Evolutionary conservation across 495 filamentous ascomycete species (phyloP), one percentile per base, ranked within the genome.

Genomic region (Beverwykella pulmonaria): DNA sequence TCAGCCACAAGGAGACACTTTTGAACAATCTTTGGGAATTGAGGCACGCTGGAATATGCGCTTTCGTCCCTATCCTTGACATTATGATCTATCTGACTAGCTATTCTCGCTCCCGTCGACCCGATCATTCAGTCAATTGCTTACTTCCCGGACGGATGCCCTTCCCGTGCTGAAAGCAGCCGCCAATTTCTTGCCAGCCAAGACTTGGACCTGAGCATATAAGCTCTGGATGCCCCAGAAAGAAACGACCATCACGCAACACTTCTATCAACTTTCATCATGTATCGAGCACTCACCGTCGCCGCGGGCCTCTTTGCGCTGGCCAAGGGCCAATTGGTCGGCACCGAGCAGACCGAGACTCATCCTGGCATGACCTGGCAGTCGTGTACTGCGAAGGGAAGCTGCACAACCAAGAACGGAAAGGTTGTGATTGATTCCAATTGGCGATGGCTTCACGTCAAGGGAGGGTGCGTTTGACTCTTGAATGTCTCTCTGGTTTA

Each of bases 331-430:
- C 74, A 76, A 61, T 57, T 69, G 49, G 71, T 66, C 39, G 74
- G 74, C 53, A 75, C 71, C 6, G 50, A 71, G 36, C 76, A 75
- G 30, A 71, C 81, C 1, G 84, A 87, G 71, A 79, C 77, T 29
- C 83, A 85, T 59, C 84, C 84, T 10, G 70, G 73, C 54, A 69
- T 87, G 44, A 75, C 68, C 1, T 82, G 82, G 20, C 81, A 81
- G 66, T 62, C 75, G 41, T 87, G 84, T 75, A 83, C 79, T n/a
- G 74, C 72, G 8, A 73, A 70, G 19, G 77, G 76, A 25, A 81
- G 82, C 22, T 86, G 83, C 72, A 76, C 74, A 32, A 75, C 71
- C 49, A 70, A 78, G 56, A 75, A 76, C 32, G 80, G 79, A 48
- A 78, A 75, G 25, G 71, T 86, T 34, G 83, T 84, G 10, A 73